Percentiles rank a stretch among this genome's conserved stretches.
These are phyloP conservation scores for Golubevia pallescens DNA, from an alignment of 1,284 basidiomycete genomes.

Conservation along the genomic window DNA sequence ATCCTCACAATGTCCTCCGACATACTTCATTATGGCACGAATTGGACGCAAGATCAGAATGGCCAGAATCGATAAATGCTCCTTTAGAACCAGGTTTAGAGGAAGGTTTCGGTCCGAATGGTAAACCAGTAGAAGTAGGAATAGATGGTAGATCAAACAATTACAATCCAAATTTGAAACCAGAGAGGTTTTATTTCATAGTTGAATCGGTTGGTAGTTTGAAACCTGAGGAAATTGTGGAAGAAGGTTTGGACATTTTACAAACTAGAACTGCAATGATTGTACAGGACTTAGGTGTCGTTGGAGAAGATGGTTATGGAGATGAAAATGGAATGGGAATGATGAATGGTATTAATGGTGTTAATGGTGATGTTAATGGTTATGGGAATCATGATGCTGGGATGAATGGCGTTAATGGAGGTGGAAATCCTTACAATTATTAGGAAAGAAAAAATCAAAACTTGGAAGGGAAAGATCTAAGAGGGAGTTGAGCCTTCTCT, in stretches of 20 bases:
- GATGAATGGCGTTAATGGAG: too few species aligned
- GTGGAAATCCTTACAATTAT: too few species aligned
- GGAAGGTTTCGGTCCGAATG: constrained; percentile 40
- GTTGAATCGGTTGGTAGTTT: constrained; percentile 56
- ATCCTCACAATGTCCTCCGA: constrained; percentile 93
- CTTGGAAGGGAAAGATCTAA: too few species aligned
- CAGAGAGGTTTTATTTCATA: constrained; percentile 58
- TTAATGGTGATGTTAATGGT: too few species aligned
- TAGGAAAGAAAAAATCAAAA: too few species aligned
- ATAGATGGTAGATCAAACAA: constrained; percentile 20
- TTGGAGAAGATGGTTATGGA: constrained; percentile 32
- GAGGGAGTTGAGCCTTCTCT: too few species aligned
- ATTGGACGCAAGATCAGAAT: constrained; percentile 61
- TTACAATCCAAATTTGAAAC: constrained; percentile 39
- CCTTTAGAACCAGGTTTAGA: constrained; percentile 7
- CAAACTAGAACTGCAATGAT: constrained; percentile 56
- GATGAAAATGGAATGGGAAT: background rate
- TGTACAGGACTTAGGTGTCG: constrained; percentile 54
- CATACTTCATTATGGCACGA: constrained; percentile 98
- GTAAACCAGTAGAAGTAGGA: background rate
- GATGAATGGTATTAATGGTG: background rate
- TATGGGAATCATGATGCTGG: too few species aligned
- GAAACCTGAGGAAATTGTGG: constrained; percentile 56
- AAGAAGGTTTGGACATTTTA: constrained; percentile 51
- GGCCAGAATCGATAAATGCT: constrained; percentile 55